Conservation (phyloP, 768 basidiomycete genomes). For the Suillus clintonianus region DNA sequence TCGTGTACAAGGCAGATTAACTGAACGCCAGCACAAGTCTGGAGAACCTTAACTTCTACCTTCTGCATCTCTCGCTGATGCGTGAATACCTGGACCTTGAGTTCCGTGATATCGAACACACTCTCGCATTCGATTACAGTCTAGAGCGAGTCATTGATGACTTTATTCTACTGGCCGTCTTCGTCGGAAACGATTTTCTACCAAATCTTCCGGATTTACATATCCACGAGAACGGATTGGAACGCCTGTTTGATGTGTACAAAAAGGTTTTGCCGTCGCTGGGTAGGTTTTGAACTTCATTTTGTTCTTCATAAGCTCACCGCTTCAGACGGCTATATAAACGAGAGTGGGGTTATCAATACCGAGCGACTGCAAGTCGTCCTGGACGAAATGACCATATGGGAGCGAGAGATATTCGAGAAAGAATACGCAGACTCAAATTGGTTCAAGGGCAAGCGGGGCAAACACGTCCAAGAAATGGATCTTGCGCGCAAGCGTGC, state of each 20-base stretch:
- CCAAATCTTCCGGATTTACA: constrained; percentile 96
- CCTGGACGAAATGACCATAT: constrained; percentile 82
- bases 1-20: constrained; percentile 9
- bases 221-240: constrained; percentile 96
- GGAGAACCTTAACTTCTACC: constrained; percentile 89
- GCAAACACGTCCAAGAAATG: constrained; percentile 66
- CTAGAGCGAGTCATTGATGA: constrained; percentile 97
- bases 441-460: constrained; percentile 95
- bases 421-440: constrained; percentile 87
- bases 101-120: constrained; percentile 71
- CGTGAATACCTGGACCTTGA: constrained; percentile 98
- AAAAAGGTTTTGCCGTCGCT: constrained; percentile 85
- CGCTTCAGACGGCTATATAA: constrained; percentile 82
- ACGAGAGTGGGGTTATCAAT: constrained; percentile 84
- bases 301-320: constrained; percentile 6
- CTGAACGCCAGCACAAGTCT: constrained; percentile 34
- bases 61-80: constrained; percentile 91
- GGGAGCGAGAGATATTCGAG: constrained; percentile 91
- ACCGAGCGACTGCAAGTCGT: constrained; percentile 81
- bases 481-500: constrained; percentile 59
- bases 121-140: constrained; percentile 78
- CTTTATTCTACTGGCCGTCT: constrained; percentile 94
- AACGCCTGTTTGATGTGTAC: constrained; percentile 92
- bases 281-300: constrained; percentile 40
- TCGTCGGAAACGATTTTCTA: constrained; percentile 97